Percentiles rank a stretch among this genome's conserved stretches.
phyloP scores from a whole-genome alignment of 805 yeast species.

The Barnettozyma californica region DNA sequence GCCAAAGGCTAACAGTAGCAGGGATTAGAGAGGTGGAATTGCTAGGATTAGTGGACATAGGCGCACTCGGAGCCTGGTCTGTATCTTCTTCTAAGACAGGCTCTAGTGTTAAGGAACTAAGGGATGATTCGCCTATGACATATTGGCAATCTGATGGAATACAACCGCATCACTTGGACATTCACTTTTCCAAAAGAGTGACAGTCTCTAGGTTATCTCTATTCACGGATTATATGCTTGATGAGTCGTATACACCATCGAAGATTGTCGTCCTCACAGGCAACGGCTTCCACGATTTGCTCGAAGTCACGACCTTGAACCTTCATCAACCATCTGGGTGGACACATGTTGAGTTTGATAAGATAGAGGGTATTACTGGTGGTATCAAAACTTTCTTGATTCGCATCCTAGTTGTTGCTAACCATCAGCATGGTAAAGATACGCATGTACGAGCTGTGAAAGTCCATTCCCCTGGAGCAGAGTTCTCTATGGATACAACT shows the following conservation, averaged over 20 bases:
- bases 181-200: constrained; percentile 76
- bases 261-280: constrained; percentile 64
- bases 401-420: constrained; percentile 57
- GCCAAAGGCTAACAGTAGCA: constrained; percentile 5
- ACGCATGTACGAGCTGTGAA: constrained; percentile 79
- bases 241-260: constrained; percentile 92
- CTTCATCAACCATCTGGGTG: constrained; percentile 72
- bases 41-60: constrained; percentile 64
- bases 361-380: constrained; percentile 31
- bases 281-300: constrained; percentile 70
- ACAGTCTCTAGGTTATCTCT: constrained; percentile 62
- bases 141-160: constrained; percentile 96
- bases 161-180: constrained; percentile 78
- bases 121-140: constrained; percentile 65
- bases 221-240: constrained; percentile 63
- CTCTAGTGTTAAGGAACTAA: constrained; percentile 61
- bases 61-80: constrained; percentile 79
- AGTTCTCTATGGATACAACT: constrained; percentile 20
- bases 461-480: constrained; percentile 42
- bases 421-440: constrained; percentile 95
- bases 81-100: constrained; percentile 74
- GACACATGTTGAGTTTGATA: constrained; percentile 55
- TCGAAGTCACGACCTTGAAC: constrained; percentile 55
- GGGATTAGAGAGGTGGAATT: constrained; percentile 55
- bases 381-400: constrained; percentile 63